Conservation (phyloP, 805 yeast species). For the Lipomyces lipofer region DNA sequence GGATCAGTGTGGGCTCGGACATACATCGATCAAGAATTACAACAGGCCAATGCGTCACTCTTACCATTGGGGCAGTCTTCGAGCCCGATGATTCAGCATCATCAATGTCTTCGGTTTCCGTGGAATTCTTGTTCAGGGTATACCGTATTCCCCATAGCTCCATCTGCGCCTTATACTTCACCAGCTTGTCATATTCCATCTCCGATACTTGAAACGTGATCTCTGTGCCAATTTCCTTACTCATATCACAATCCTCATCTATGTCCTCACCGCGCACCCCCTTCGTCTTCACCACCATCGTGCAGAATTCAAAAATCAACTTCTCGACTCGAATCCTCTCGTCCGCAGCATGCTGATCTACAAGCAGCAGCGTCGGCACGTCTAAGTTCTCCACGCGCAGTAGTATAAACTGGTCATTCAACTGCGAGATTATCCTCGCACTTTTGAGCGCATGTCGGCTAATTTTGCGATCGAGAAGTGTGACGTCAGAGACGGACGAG, state of each 20-base stretch:
- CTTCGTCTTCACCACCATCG: background rate
- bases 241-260: background rate
- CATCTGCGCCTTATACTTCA: constrained; percentile 7
- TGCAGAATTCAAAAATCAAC: constrained; percentile 44
- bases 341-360: constrained; percentile 87
- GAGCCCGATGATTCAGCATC: background rate
- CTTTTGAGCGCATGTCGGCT: constrained; percentile 4
- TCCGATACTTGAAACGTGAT: constrained; percentile 33
- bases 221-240: too few relatives aligned
- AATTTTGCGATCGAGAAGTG: background rate
- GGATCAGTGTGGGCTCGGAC: constrained; percentile 11
- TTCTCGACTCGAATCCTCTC: constrained; percentile 68
- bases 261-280: background rate
- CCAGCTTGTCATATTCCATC: constrained; percentile 38
- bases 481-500: background rate
- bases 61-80: constrained; percentile 17
- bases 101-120: background rate
- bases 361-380: constrained; percentile 41
- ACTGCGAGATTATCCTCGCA: constrained; percentile 45
- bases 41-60: constrained; percentile 49
- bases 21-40: constrained; percentile 42
- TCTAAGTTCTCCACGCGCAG: constrained; percentile 35
- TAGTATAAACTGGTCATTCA: constrained; percentile 65
- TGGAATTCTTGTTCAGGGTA: constrained; percentile 5
- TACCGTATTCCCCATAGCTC: constrained; percentile 50